Evolutionary conservation across 768 basidiomycete species (phyloP).

Genomic region (Termitomyces sp.): DNA sequence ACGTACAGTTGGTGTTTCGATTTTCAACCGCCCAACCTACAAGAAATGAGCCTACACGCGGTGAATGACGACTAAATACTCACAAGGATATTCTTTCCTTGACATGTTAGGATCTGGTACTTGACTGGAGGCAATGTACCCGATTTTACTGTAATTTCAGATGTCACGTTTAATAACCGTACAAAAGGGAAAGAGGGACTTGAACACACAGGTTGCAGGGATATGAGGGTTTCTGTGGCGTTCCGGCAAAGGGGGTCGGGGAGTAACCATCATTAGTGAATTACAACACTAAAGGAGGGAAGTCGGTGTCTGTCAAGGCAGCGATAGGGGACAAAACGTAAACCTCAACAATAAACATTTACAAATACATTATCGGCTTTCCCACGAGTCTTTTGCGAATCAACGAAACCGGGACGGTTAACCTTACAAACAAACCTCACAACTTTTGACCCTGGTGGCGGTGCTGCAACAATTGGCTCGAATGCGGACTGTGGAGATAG

Average conservation of each 20-base stretch:
- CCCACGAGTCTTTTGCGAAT: conserved; percentile 19
- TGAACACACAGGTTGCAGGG: conserved; percentile 32
- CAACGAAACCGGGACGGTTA: conserved; percentile 10
- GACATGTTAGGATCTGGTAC: conserved; percentile 86
- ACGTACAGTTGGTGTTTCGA: conserved; percentile 71
- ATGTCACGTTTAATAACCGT: conserved; percentile 10
- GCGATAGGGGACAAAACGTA: conserved; percentile 12
- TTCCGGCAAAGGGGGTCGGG: conserved; percentile 46
- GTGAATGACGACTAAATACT: neutral
- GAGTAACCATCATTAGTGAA: conserved; percentile 23
- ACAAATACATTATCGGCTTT: conserved; percentile 23
- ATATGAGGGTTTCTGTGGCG: conserved; percentile 47
- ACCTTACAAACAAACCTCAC: neutral
- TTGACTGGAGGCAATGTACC: conserved; percentile 67
- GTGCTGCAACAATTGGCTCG: neutral
- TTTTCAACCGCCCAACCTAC: conserved; percentile 85
- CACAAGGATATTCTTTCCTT: conserved; percentile 75
- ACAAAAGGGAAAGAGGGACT: neutral
- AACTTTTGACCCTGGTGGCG: conserved; percentile 4
- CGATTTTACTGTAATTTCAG: conserved; percentile 25
- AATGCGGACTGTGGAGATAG: neutral
- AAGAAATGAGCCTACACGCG: conserved; percentile 1
- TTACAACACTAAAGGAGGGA: conserved; percentile 4
- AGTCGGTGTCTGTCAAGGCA: conserved; percentile 5
- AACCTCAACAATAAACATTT: conserved; percentile 23